phyloP scores from a whole-genome alignment of 768 basidiomycete species.

The Dacryopinax spathularia region DNA sequence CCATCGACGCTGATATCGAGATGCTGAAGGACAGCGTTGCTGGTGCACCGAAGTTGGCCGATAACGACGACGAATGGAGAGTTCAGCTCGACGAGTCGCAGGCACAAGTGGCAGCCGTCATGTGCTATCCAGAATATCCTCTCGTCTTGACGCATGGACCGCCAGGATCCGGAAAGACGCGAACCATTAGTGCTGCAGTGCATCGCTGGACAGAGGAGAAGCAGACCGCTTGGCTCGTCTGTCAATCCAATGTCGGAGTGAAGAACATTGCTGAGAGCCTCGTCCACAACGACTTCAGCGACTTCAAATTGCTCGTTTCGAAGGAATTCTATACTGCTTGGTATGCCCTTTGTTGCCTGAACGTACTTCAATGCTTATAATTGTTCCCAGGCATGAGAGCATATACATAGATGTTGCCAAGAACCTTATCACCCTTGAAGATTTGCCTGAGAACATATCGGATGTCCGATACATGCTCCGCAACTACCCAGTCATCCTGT shows the following conservation, averaged over 20 bases:
- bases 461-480: constrained; percentile 24
- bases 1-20: constrained; percentile 10
- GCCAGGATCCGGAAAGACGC: constrained; percentile 44
- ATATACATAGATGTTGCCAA: constrained; percentile 38
- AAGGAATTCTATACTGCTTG: constrained; percentile 50
- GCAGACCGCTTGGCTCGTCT: constrained; percentile 59
- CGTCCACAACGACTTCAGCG: constrained; percentile 26
- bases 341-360: constrained; percentile 25
- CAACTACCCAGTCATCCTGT: constrained; percentile 47
- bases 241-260: constrained; percentile 77
- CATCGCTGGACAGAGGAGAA: constrained; percentile 23
- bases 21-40: constrained; percentile 3
- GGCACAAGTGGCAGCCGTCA: constrained; percentile 24
- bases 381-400: constrained; percentile 60
- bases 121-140: constrained; percentile 21
- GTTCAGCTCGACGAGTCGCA: constrained; percentile 29
- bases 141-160: constrained; percentile 31
- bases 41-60: background rate
- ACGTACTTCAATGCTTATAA: background rate
- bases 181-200: constrained; percentile 44
- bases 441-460: constrained; percentile 25
- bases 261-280: constrained; percentile 82
- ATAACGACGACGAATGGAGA: constrained; percentile 4
- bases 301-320: constrained; percentile 61
- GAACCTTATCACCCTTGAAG: constrained; percentile 42